Percentiles rank a stretch among this genome's conserved stretches.
These are phyloP conservation scores for Cladosporium cucumerinum DNA, from an alignment of 2,329 filamentous ascomycete genomes.

Conservation along the genomic window DNA sequence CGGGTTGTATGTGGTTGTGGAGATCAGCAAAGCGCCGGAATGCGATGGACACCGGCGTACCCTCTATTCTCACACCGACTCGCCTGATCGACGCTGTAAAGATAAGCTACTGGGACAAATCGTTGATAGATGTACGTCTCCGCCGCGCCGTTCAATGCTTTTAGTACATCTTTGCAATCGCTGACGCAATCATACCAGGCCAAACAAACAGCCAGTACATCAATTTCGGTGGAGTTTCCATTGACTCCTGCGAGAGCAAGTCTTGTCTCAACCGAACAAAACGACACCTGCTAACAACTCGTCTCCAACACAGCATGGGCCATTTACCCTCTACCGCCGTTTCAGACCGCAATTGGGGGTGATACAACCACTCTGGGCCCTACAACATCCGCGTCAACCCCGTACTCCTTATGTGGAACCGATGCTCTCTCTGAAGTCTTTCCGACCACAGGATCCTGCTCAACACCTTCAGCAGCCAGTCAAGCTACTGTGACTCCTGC, in stretches of 20 bases:
- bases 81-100: not conserved
- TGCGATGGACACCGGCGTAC: not conserved
- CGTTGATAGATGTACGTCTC: not conserved
- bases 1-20: not conserved
- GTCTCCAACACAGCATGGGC: not conserved
- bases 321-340: not conserved
- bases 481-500: not conserved
- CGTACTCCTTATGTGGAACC: not conserved
- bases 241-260: not conserved
- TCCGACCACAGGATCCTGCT: not conserved
- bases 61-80: not conserved
- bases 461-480: not conserved
- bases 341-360: not conserved
- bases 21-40: not conserved
- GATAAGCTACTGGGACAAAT: not conserved
- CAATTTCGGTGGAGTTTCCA: not conserved
- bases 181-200: not conserved
- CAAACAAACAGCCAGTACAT: not conserved
- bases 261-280: not conserved
- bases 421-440: not conserved
- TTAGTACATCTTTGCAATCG: not conserved
- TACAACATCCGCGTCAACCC: not conserved
- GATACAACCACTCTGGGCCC: not conserved
- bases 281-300: not conserved
- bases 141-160: not conserved